phyloP scores from a whole-genome alignment of 805 yeast species.

The Wickerhamomyces xylosicus region DNA sequence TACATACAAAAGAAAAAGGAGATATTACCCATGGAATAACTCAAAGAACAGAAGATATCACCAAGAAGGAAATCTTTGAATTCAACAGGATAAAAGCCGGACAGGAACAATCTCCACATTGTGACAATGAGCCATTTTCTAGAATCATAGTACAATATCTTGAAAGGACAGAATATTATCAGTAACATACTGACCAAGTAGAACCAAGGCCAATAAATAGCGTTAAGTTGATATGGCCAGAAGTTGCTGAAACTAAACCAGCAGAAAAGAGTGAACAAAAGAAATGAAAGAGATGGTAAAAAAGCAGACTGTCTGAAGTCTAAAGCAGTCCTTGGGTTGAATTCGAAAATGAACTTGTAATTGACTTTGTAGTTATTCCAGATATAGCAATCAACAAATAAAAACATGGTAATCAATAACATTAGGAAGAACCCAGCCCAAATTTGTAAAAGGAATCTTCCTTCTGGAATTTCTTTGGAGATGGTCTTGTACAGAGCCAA shows the following conservation, averaged over 20 bases:
- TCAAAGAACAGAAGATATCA: constrained; percentile 80
- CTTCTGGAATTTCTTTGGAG: constrained; percentile 39
- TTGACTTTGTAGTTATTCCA: constrained; percentile 75
- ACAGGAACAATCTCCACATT: constrained; percentile 57
- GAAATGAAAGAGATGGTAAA: constrained; percentile 49
- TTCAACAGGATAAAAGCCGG: constrained; percentile 92
- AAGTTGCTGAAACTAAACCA: constrained; percentile 72
- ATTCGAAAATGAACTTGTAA: constrained; percentile 87
- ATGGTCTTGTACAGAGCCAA: constrained; percentile 35
- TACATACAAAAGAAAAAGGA: constrained; percentile 83
- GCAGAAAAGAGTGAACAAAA: constrained; percentile 46
- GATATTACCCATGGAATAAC: constrained; percentile 78
- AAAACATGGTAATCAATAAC: constrained; percentile 47
- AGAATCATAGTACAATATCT: constrained; percentile 44
- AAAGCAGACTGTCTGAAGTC: constrained; percentile 58
- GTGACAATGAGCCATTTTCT: constrained; percentile 73
- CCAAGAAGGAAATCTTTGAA: constrained; percentile 91
- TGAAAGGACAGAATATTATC: constrained; percentile 51
- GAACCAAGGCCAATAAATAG: constrained; percentile 73
- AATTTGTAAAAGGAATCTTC: constrained; percentile 58
- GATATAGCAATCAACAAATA: constrained; percentile 58
- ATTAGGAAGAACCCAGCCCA: constrained; percentile 87
- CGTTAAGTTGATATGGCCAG: constrained; percentile 50
- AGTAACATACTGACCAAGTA: constrained; percentile 44
- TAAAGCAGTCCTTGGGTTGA: constrained; percentile 56